phyloP scores from a whole-genome alignment of 163 green algal genomes.

The Chloromonas sp. region DNA sequence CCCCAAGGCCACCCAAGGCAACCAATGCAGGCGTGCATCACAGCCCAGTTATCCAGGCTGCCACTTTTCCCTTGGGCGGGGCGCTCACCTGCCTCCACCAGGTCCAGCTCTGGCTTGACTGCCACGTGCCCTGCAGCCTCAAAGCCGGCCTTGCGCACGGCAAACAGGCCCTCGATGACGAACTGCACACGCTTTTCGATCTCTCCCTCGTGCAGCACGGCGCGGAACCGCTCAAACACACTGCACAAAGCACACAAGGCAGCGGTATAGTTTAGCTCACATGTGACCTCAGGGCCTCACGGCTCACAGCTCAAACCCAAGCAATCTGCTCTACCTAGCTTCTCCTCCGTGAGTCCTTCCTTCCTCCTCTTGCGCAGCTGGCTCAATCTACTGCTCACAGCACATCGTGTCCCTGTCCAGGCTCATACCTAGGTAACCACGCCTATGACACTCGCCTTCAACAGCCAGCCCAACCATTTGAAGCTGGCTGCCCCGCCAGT shows the following conservation, averaged over 20 bases:
- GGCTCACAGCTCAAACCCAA: no score
- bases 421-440: no score
- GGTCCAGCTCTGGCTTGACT: slow-evolving; percentile 78
- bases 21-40: no score
- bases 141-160: slow-evolving; percentile 80
- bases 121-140: slow-evolving; percentile 51
- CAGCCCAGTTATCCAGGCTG: no score
- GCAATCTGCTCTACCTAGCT: background rate
- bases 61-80: no score
- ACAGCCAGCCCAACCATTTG: no score
- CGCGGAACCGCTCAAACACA: slow-evolving; percentile 84
- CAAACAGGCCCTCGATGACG: slow-evolving; percentile 92
- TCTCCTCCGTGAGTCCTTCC: background rate
- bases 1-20: no score
- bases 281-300: no score
- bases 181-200: slow-evolving; percentile 87
- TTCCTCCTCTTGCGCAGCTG: background rate
- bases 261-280: background rate
- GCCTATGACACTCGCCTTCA: no score
- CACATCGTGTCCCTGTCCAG: no score
- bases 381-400: no score
- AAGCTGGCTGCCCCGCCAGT: no score
- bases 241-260: slow-evolving; percentile 15
- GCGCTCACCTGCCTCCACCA: slow-evolving; percentile 70
- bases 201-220: slow-evolving; percentile 84